Base-by-base conservation (phyloP, 495 filamentous ascomycete species). In the Penicillium pulvis region DNA sequence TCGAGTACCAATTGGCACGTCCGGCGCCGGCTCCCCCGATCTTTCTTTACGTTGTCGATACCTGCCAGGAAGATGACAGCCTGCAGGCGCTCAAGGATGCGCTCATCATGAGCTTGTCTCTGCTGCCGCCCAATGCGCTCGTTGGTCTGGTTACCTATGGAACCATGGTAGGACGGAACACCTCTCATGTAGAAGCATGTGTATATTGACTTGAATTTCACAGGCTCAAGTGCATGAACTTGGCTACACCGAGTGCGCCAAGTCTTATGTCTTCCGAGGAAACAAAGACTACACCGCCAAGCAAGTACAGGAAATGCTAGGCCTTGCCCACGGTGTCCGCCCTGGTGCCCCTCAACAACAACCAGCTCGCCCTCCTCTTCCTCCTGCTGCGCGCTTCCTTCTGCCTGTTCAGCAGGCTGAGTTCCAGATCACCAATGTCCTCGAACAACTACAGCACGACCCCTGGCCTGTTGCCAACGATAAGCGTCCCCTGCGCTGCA, bases 201-300 rank as follows among this genome's bases (percentile, higher is more conserved):
- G 53, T 51, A 39, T 83, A 62, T 53, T 59, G 53, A 67, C 36
- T 17, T 16, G 12, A n/a, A 30, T 44, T 16, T 44, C 61, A 39
- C 62, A 94, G 90, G 82, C 93, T 41, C 93, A 98, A 85, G 90
- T 99, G 24, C 95, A 99, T 68, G 95, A 99, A 77, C 88, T 99
- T 66, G 95, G 95, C 55, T 99, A 99, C 71, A 92, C 89, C 35
- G 94, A 97, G 71, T 98, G 95, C 68, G 90, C 94, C 58, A 99
- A 99, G 76, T 97, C 95, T n/a, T 99, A 97, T 67, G 95, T 99
- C 19, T 99, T 99, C 81, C 85, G 95, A 26, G 95, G 95, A 46
- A 96, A 86, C 81, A 99, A 98, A 79, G 95, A 99, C 64, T 99
- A 99, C 73, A 81, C 85, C 23, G 89, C 92, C 52, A 98, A 98